A percentile compares a stretch with the other conserved stretches of the same genome.
Evolutionary conservation across 2,329 filamentous ascomycete genomes (phyloP).

Genomic region (Botrytis squamosa): DNA sequence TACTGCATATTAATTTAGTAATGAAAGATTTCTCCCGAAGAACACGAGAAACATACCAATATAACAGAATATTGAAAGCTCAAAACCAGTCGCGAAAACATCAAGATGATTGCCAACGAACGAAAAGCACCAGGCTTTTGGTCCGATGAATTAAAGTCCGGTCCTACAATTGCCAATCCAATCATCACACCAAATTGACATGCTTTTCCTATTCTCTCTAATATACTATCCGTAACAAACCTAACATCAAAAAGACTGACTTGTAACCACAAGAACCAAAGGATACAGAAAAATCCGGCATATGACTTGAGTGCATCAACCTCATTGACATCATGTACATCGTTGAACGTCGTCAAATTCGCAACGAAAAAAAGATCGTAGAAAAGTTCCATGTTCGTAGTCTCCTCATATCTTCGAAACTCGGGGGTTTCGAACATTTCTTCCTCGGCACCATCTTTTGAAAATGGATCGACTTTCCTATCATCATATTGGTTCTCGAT

Average conservation of each 20-base stretch:
- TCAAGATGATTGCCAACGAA: conserved; percentile 39
- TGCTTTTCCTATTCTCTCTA: conserved; percentile 54
- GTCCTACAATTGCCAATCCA: conserved; percentile 21
- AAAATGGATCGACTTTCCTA: neutral
- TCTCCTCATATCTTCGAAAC: conserved; percentile 29
- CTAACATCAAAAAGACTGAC: conserved; percentile 58
- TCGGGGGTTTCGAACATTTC: conserved; percentile 22
- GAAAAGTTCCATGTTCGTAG: conserved; percentile 45
- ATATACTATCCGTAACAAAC: conserved; percentile 54
- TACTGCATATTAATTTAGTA: conserved; percentile 16
- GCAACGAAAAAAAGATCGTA: conserved; percentile 62
- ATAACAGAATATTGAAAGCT: conserved; percentile 40
- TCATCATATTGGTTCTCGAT: conserved; percentile 6
- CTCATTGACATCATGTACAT: conserved; percentile 54
- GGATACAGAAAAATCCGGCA: conserved; percentile 51
- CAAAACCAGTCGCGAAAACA: conserved; percentile 41
- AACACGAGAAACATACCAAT: neutral
- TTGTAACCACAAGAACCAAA: conserved; percentile 60
- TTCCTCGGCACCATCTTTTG: conserved; percentile 10
- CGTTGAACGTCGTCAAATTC: conserved; percentile 58
- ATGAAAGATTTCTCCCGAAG: neutral
- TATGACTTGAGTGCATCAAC: conserved; percentile 46
- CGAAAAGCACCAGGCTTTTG: conserved; percentile 8
- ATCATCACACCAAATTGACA: conserved; percentile 55
- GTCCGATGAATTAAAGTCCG: conserved; percentile 11